Evolutionary conservation across 768 basidiomycete genomes (phyloP).

Genomic region (Sporobolomyces roseus): DNA sequence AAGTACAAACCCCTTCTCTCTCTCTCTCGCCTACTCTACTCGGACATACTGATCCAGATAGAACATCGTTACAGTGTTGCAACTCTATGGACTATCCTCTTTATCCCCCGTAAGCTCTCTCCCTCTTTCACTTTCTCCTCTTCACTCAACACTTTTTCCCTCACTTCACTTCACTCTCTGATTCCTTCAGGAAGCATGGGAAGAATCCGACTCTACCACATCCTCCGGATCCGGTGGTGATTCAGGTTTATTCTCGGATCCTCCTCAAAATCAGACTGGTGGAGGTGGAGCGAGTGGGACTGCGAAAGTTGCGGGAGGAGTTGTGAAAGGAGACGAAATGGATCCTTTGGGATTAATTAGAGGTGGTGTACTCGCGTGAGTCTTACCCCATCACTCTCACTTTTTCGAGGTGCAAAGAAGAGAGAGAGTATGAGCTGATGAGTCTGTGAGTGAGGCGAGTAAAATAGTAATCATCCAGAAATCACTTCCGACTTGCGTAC

Average conservation of each 20-base stretch:
- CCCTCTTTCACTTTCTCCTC: not conserved
- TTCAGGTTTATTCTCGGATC: slow-evolving; percentile 15
- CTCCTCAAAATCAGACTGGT: not conserved
- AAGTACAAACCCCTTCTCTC: not conserved
- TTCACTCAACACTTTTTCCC: too few species aligned
- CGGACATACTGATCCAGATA: too few species aligned
- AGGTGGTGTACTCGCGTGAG: slow-evolving; percentile 50
- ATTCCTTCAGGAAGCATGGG: not conserved
- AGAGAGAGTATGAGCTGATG: too few species aligned
- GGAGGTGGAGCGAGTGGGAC: not conserved
- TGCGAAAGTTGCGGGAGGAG: not conserved
- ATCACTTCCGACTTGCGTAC: slow-evolving; percentile 59
- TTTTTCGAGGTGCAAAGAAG: too few species aligned
- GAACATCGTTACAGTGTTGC: slow-evolving; percentile 18
- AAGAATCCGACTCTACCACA: slow-evolving; percentile 9
- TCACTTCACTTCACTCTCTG: too few species aligned
- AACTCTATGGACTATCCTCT: slow-evolving; percentile 33
- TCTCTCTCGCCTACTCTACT: not conserved
- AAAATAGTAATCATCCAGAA: slow-evolving; percentile 57
- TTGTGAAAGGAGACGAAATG: slow-evolving; percentile 37
- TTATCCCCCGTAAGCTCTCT: slow-evolving; percentile 12
- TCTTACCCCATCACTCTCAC: slow-evolving; percentile 1
- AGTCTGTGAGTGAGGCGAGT: too few species aligned
- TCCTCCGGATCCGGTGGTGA: not conserved
- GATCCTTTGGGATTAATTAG: slow-evolving; percentile 60